Evolutionary conservation across 306 rosid species (phyloP).

Genomic region (Quercus aquifolioides): DNA sequence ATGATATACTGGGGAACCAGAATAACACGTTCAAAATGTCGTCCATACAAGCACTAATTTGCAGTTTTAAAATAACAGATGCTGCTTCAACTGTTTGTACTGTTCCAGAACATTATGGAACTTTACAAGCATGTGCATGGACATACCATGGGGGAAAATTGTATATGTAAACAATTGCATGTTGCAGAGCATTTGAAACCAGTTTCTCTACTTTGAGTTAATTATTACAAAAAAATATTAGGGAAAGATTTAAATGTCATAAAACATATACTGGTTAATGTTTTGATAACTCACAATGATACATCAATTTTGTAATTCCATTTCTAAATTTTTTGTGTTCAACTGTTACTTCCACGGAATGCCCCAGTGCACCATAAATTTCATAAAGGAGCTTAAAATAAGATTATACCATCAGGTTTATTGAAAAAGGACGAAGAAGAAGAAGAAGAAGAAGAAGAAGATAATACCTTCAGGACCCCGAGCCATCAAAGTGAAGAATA

Average conservation of each 20-base stretch:
- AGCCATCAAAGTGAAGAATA: constrained; percentile 91
- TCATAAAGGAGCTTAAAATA: constrained; percentile 20
- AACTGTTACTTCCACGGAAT: background rate
- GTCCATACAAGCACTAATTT: background rate
- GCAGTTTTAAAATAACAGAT: background rate
- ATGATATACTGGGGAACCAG: background rate
- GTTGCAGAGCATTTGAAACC: background rate
- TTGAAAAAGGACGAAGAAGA: no score
- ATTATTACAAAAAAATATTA: background rate
- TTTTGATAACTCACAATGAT: background rate
- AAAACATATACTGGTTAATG: background rate
- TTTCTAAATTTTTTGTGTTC: background rate
- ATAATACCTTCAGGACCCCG: constrained; percentile 84
- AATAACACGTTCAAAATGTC: background rate
- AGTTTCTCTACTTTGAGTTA: background rate
- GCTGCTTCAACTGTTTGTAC: background rate
- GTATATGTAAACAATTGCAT: background rate
- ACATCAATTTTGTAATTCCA: background rate
- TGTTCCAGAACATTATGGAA: background rate
- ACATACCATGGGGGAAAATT: background rate
- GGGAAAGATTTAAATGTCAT: background rate
- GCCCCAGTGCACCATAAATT: constrained; percentile 4
- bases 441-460: background rate
- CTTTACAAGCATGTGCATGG: background rate
- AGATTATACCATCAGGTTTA: constrained; percentile 60